phyloP scores from a whole-genome alignment of 352 stramenopile species.

The Phytopythium aichiense region DNA sequence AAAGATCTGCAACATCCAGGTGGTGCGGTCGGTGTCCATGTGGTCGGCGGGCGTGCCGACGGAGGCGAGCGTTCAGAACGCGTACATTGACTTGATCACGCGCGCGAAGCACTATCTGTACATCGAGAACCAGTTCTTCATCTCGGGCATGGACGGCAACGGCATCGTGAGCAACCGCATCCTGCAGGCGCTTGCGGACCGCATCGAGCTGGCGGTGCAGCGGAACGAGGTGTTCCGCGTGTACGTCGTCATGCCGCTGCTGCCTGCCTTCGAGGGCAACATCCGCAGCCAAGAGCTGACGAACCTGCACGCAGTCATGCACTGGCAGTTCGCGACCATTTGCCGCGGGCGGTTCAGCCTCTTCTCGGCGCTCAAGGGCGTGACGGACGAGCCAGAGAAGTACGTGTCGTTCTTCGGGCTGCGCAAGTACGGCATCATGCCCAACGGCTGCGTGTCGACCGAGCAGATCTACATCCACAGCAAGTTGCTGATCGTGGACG shows the following conservation, averaged over 20 bases:
- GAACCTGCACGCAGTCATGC: slow-evolving; percentile 85
- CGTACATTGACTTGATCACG: slow-evolving; percentile 81
- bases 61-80: slow-evolving; percentile 78
- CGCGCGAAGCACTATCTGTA: slow-evolving; percentile 86
- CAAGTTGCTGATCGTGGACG: slow-evolving; percentile 89
- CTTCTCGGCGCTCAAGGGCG: slow-evolving; percentile 59
- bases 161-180: slow-evolving; percentile 78
- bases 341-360: slow-evolving; percentile 74
- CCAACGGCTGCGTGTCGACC: slow-evolving; percentile 69
- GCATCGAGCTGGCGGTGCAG: slow-evolving; percentile 75
- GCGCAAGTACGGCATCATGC: slow-evolving; percentile 80
- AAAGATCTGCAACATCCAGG: slow-evolving; percentile 76
- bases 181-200: slow-evolving; percentile 75
- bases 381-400: slow-evolving; percentile 60
- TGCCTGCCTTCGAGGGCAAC: slow-evolving; percentile 84
- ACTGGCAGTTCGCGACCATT: slow-evolving; percentile 88
- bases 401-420: slow-evolving; percentile 85
- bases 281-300: slow-evolving; percentile 78
- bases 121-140: slow-evolving; percentile 94
- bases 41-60: slow-evolving; percentile 84
- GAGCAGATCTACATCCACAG: slow-evolving; percentile 94
- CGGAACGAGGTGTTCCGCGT: slow-evolving; percentile 74
- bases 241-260: slow-evolving; percentile 82
- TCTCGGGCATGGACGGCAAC: slow-evolving; percentile 79
- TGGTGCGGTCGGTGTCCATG: slow-evolving; percentile 81